Percentiles rank a stretch among this genome's conserved stretches.
These are phyloP conservation scores for Penicillium malachiteum DNA, from an alignment of 495 filamentous ascomycete genomes.

Conservation along the genomic window DNA sequence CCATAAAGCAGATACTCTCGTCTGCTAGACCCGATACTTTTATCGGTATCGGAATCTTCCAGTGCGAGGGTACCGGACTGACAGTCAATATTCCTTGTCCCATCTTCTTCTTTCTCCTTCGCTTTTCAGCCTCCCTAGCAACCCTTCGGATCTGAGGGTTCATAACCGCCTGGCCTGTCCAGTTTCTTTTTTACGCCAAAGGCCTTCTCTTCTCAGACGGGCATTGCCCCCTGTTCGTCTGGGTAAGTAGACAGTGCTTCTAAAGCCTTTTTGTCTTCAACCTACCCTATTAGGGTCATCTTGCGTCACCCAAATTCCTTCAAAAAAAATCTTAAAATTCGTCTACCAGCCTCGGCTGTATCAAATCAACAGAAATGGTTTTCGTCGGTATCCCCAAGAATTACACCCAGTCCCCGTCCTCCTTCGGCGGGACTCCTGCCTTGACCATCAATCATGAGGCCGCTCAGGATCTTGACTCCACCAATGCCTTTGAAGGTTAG, in stretches of 20 bases:
- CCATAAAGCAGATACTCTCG: slow-evolving; percentile 68
- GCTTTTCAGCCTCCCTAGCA: slow-evolving; percentile 89
- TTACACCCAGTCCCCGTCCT: slow-evolving; percentile 78
- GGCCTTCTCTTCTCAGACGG: slow-evolving; percentile 94
- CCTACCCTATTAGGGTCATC: slow-evolving; percentile 22
- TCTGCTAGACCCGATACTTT: slow-evolving; percentile 91
- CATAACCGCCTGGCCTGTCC: slow-evolving; percentile 58
- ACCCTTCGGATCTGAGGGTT: slow-evolving; percentile 38
- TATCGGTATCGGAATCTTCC: slow-evolving; percentile 82
- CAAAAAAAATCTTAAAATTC: slow-evolving; percentile 9
- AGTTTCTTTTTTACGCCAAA: slow-evolving; percentile 56
- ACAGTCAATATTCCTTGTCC: slow-evolving; percentile 84
- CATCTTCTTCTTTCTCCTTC: slow-evolving; percentile 72
- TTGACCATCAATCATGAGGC: slow-evolving; percentile 97
- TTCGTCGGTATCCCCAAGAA: slow-evolving; percentile 73
- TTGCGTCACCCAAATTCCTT: slow-evolving; percentile 28
- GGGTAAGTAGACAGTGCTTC: slow-evolving; percentile 69
- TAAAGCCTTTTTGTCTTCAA: slow-evolving; percentile 41
- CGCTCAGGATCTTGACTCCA: slow-evolving; percentile 90
- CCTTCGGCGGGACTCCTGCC: slow-evolving; percentile 72
- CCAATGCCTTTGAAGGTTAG: slow-evolving; percentile 92
- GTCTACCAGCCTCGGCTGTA: slow-evolving; percentile 22
- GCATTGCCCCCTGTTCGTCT: slow-evolving; percentile 84
- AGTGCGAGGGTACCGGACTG: slow-evolving; percentile 61
- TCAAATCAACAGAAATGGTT: slow-evolving; percentile 67